Base-by-base conservation (phyloP, 2,329 filamentous ascomycete species). In the Ophiosphaerella herpotricha region DNA sequence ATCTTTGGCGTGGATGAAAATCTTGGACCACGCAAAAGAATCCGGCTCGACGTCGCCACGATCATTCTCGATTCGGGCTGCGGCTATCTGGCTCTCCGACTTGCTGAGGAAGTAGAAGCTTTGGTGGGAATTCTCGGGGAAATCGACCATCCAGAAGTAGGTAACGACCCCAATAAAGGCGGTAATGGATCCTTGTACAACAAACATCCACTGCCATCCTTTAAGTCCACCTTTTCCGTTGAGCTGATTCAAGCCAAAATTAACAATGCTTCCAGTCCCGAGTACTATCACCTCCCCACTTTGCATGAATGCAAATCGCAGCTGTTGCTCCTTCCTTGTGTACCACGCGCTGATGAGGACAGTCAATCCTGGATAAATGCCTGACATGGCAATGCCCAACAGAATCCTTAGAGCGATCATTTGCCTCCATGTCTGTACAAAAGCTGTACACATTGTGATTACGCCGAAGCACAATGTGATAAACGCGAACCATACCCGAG, bases 61-160 rank as follows among this genome's bases (percentile, higher is more conserved):
- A 64, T 88, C 86, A 5, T 74, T 73, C 39, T 86, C 74, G 58
- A 88, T 87, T 5, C 85, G 77, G 4, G 74, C 70, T 2, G 83
- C 75, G 1, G 82, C 84, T 3, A 87, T 62, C n/a, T 74, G 68
- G 33, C 81, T 79, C 65, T 88, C 85, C 14, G 78, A 73, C 7
- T 77, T 63, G 2, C 77, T 79, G 18, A 88, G 75, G 62, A 88
- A 89, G 58, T 67, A 75, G 56, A 84, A 80, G 43, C 81, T 85
- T 11, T 71, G 72, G 44, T 83, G 76, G 1, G 83, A 77, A 23
- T 83, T 77, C 58, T 88, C 85, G 0, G 85, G 85, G 54, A 89
- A 88, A 61, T 88, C 85, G 36, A 88, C 77, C 74, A 89, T 87
- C 85, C 85, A 88, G 78, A 84, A 86, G 61, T 85, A 88, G 0